These are phyloP conservation scores for Biscutella auriculata DNA, from an alignment of 441 rosid genomes.

Conservation along the genomic window DNA sequence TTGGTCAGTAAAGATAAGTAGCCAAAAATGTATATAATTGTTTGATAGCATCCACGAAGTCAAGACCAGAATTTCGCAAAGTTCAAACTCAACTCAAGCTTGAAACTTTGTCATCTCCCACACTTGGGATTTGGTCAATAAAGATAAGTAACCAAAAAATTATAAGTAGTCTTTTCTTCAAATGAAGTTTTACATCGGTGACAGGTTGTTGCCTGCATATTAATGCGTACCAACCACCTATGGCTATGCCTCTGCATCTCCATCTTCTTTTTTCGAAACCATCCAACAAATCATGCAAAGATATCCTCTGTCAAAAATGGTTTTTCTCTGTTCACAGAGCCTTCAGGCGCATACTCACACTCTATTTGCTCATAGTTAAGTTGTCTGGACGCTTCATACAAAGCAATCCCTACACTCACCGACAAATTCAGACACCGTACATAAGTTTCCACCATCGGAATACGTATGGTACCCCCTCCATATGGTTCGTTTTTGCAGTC, in stretches of 20 bases:
- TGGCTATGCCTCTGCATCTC: neutral
- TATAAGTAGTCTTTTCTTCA: neutral
- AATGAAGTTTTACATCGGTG: neutral
- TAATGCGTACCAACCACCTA: neutral
- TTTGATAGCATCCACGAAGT: neutral
- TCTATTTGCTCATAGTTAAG: conserved; percentile 66
- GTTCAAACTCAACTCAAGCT: neutral
- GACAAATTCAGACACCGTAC: conserved; percentile 87
- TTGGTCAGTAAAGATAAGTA: too few relatives aligned
- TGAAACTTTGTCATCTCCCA: neutral
- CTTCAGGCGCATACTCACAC: conserved; percentile 22
- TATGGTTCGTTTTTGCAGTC: conserved; percentile 48
- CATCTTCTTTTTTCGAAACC: neutral
- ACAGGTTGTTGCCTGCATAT: neutral
- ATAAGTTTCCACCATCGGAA: conserved; percentile 88
- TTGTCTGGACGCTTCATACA: conserved; percentile 88
- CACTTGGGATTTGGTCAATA: neutral
- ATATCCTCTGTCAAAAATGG: conserved; percentile 45
- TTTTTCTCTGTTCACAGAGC: conserved; percentile 21
- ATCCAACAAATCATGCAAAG: conserved; percentile 37
- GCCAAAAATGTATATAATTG: neutral
- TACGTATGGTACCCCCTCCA: conserved; percentile 71
- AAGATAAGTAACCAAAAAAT: neutral
- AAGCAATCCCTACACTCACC: conserved; percentile 80
- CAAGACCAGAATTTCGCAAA: neutral